Evolutionary conservation across 345 rosid species (phyloP).

Genomic region (Boechera stricta): DNA sequence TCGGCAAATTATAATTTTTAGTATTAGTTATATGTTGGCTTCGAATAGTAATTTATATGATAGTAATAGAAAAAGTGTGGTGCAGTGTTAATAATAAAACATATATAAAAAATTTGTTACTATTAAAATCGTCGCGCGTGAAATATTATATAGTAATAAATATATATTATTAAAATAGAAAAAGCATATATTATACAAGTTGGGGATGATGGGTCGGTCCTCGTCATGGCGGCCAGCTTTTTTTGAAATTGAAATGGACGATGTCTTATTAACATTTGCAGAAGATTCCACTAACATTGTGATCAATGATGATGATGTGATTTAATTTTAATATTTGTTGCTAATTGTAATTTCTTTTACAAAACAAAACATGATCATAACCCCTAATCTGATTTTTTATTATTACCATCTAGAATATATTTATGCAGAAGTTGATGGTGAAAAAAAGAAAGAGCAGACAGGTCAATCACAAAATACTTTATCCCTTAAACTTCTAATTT

Average conservation of each 20-base stretch:
- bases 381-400: not conserved
- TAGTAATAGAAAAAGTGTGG: too few species aligned
- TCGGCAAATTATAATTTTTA: conserved; percentile 7
- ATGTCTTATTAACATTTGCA: conserved; percentile 34
- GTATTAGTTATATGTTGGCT: not conserved
- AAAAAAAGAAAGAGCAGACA: not conserved
- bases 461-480: conserved; percentile 10
- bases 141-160: not conserved
- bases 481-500: not conserved
- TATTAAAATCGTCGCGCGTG: too few species aligned
- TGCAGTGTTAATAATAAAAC: too few species aligned
- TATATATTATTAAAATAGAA: conserved; percentile 14
- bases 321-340: conserved; percentile 21
- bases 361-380: conserved; percentile 21
- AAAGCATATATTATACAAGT: conserved; percentile 32
- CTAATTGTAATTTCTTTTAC: conserved; percentile 5
- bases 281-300: conserved; percentile 42
- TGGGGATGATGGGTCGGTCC: conserved; percentile 34
- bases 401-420: conserved; percentile 13
- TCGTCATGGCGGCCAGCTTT: conserved; percentile 48
- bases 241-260: conserved; percentile 39
- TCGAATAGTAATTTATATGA: too few species aligned
- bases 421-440: conserved; percentile 7
- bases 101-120: too few species aligned
- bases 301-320: conserved; percentile 44